Base-by-base conservation (phyloP, 2,329 filamentous ascomycete species). In the Alternaria metachromatica region DNA sequence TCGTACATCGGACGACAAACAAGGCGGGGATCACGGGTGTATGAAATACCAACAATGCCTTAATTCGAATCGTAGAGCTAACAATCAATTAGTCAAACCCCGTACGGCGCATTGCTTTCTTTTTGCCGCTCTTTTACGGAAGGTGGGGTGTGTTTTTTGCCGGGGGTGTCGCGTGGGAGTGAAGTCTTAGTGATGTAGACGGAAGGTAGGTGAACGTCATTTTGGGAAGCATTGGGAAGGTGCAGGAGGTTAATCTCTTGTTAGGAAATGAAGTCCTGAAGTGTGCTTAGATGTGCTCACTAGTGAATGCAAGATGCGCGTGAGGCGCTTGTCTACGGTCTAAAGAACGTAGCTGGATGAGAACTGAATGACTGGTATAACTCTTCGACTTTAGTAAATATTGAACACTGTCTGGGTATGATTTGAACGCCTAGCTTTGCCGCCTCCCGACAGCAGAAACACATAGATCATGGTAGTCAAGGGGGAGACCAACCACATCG, bases 1-100 rank as follows among this genome's bases (percentile, higher is more conserved):
- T 62, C 61, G 28, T 44, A 11, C n/a, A 12, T 21, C 15, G 15
- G 25, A 25, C 44, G 45, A 43, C n/a, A 50, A 62, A 64, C 26
- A n/a, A 71, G 67, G 70, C 73, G 68, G 74, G 69, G 73, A 65
- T 74, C 70, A 68, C 58, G 72, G 67, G 77, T 79, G 78, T 76
- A 33, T 2, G 28, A n/a, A n/a, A 33, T 33, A 6, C 13, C 15
- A 6, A 48, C 10, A 15, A 28, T 43, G 3, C 44, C 8, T 26
- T 18, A 48, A 49, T 63, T 57, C 54, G 60, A 54, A 53, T 28
- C 46, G 2, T 25, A 28, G 15, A 26, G 25, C 41, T 63, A 41
- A 60, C 62, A 59, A 9, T 13, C 9, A 20, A n/a, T 6, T 6
- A 57, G 65, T 67, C 61, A 63, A 68, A 62, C 64, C 68, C 62